Evolutionary conservation across 2,329 filamentous ascomycete species (phyloP).

Genomic region (Stylonectria norvegica): DNA sequence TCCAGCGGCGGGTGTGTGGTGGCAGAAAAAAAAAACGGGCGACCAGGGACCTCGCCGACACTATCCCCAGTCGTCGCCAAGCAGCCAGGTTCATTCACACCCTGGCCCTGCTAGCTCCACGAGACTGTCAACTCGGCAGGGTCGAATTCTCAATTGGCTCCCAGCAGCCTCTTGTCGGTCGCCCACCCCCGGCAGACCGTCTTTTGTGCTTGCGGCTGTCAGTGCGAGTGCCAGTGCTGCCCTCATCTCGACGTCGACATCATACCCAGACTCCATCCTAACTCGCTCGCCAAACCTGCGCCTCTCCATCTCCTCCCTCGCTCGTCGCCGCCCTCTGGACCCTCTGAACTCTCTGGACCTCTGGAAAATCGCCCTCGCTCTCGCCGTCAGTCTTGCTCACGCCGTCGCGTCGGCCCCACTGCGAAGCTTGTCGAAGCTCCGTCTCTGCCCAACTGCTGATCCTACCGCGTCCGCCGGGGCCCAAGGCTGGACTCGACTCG

Average conservation of each 20-base stretch:
- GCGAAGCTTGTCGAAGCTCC: constrained; percentile 26
- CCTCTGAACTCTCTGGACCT: not conserved
- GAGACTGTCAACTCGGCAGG: constrained; percentile 29
- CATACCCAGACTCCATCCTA: constrained; percentile 24
- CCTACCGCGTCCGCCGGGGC: constrained; percentile 25
- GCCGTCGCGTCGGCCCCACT: constrained; percentile 26
- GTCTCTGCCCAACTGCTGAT: constrained; percentile 32
- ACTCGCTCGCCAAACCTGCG: constrained; percentile 20
- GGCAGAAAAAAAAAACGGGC: constrained; percentile 24
- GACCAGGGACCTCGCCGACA: constrained; percentile 23
- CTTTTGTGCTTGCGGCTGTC: constrained; percentile 27
- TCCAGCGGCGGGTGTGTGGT: constrained; percentile 16
- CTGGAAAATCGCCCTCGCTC: no score
- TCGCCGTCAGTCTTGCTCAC: constrained; percentile 12
- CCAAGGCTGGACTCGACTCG: constrained; percentile 20
- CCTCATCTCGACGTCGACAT: constrained; percentile 25
- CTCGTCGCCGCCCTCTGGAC: constrained; percentile 6
- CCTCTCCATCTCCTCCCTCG: constrained; percentile 18
- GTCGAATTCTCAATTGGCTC: constrained; percentile 29
- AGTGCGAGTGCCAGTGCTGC: constrained; percentile 12
- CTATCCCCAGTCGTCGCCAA: constrained; percentile 24
- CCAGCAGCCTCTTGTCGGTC: constrained; percentile 19
- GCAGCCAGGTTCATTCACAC: constrained; percentile 24
- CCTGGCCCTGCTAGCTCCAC: constrained; percentile 28
- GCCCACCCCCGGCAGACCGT: constrained; percentile 28